Evolutionary conservation across 257 asterid genomes (phyloP).

Genomic region (Nicotiana paniculata): DNA sequence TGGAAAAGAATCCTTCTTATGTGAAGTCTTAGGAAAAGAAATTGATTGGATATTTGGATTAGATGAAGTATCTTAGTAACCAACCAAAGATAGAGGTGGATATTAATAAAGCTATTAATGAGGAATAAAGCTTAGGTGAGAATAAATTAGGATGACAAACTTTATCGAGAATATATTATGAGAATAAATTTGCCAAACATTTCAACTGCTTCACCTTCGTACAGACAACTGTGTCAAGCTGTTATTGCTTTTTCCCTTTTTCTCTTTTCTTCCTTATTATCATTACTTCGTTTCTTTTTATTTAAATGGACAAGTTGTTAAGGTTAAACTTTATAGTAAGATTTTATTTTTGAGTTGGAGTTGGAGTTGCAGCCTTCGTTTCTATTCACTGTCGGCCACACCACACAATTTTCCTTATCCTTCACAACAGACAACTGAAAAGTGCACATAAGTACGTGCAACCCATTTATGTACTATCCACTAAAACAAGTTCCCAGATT

Average conservation of each 20-base stretch:
- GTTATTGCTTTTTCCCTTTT: background rate
- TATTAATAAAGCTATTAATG: background rate
- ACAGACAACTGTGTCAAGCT: background rate
- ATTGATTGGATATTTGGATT: background rate
- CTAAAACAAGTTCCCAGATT: background rate
- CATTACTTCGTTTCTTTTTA: background rate
- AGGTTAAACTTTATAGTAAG: background rate
- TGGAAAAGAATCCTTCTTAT: background rate
- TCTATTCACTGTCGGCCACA: background rate
- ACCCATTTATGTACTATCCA: background rate
- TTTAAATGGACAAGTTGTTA: background rate
- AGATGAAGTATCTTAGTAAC: background rate
- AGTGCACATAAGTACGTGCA: background rate
- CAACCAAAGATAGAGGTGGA: constrained; percentile 8
- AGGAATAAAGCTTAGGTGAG: background rate
- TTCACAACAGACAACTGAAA: background rate
- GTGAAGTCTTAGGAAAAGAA: background rate
- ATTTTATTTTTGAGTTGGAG: background rate
- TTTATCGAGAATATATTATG: background rate
- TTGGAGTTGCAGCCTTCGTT: constrained; percentile 2
- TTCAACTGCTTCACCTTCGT: background rate
- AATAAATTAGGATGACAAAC: background rate
- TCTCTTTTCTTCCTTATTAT: background rate
- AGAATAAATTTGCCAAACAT: background rate
- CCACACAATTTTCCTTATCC: background rate